A percentile compares a stretch with the other conserved stretches of the same genome.
Conservation (phyloP, 495 filamentous ascomycete genomes). For the Aspergillus baeticus region DNA sequence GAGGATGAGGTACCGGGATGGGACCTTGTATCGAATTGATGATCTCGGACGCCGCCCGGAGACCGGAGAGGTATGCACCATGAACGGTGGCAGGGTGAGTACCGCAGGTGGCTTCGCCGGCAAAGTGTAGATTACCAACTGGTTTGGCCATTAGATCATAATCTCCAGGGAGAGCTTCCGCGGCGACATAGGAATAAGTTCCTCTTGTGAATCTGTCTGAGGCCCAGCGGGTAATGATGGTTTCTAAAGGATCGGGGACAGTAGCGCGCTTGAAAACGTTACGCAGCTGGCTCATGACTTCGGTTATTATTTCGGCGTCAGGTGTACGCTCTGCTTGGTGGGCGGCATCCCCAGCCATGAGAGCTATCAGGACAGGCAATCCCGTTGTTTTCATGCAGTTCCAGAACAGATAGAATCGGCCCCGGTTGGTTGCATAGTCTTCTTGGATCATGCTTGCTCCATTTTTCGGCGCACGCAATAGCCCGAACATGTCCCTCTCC, state of each 20-base stretch:
- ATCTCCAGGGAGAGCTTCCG: conserved; percentile 76
- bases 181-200: conserved; percentile 90
- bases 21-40: conserved; percentile 76
- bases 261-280: conserved; percentile 60
- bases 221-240: conserved; percentile 92
- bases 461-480: conserved; percentile 68
- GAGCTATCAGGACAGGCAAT: conserved; percentile 78
- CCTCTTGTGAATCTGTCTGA: conserved; percentile 85
- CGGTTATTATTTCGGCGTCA: conserved; percentile 70
- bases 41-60: conserved; percentile 84
- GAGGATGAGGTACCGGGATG: conserved; percentile 70
- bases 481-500: conserved; percentile 90
- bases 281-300: conserved; percentile 73
- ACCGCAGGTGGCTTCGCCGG: conserved; percentile 92
- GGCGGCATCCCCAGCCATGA: conserved; percentile 97
- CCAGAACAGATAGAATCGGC: conserved; percentile 96
- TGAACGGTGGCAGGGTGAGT: conserved; percentile 97
- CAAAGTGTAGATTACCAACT: conserved; percentile 89
- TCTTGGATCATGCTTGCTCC: conserved; percentile 55
- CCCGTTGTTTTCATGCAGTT: conserved; percentile 89
- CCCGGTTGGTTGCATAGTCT: conserved; percentile 63
- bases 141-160: conserved; percentile 89
- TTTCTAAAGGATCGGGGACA: conserved; percentile 77
- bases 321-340: conserved; percentile 74
- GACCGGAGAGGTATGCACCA: conserved; percentile 90